Percentiles rank a stretch among this genome's conserved stretches.
phyloP scores from a whole-genome alignment of 306 rosid species.

The Albizia julibrissin region DNA sequence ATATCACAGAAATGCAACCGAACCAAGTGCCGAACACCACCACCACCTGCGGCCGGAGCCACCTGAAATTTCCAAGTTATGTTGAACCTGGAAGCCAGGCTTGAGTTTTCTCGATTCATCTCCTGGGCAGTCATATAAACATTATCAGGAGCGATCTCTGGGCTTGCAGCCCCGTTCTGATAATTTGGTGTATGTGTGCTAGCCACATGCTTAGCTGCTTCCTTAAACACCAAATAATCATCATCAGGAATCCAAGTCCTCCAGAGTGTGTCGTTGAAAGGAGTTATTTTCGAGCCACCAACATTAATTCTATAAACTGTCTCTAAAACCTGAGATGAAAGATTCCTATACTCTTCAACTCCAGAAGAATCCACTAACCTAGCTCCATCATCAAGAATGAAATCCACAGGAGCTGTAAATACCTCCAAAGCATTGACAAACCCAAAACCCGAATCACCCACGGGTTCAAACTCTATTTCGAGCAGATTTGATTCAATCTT shows the following conservation, averaged over 20 bases:
- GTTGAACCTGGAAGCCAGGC: constrained; percentile 59
- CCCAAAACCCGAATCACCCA: constrained; percentile 54
- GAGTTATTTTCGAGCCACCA: constrained; percentile 82
- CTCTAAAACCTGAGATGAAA: constrained; percentile 76
- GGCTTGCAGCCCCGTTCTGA: constrained; percentile 61
- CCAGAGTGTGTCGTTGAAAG: constrained; percentile 93
- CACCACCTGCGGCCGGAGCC: constrained; percentile 18
- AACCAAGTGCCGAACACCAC: constrained; percentile 55
- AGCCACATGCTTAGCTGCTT: constrained; percentile 62
- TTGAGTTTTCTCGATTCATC: constrained; percentile 68
- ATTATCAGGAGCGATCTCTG: constrained; percentile 79
- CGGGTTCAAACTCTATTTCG: constrained; percentile 64
- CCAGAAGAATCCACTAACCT: constrained; percentile 58
- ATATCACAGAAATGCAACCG: constrained; percentile 93
- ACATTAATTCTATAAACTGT: constrained; percentile 85
- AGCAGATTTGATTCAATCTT: constrained; percentile 51
- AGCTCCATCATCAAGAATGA: constrained; percentile 69
- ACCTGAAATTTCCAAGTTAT: constrained; percentile 84
- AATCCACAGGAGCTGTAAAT: constrained; percentile 75
- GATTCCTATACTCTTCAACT: constrained; percentile 49
- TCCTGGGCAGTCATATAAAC: constrained; percentile 91
- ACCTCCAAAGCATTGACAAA: constrained; percentile 84
- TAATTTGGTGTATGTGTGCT: constrained; percentile 68
- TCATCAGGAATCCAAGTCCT: constrained; percentile 95
- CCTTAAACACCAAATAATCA: constrained; percentile 62